Percentiles rank a stretch among this genome's conserved stretches.
Conservation (phyloP, 2,329 filamentous ascomycete species). For the Colletotrichum sp. region DNA sequence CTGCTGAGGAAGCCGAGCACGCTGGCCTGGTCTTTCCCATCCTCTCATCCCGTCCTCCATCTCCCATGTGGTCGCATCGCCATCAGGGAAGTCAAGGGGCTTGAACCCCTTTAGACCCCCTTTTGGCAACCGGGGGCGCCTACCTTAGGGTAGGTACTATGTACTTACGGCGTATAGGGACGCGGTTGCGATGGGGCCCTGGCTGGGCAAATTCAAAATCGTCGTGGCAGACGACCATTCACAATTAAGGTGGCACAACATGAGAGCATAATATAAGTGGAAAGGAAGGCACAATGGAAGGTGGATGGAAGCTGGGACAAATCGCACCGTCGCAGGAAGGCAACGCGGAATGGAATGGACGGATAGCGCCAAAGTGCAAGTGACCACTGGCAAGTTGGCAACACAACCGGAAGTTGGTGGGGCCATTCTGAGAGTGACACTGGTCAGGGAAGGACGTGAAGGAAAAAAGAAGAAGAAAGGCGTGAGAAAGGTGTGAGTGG, state of each 20-base stretch:
- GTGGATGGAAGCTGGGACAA: not conserved
- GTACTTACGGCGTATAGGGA: not conserved
- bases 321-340: not conserved
- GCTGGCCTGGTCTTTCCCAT: not conserved
- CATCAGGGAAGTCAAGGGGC: not conserved
- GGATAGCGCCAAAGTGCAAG: not conserved
- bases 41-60: not conserved
- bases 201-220: not conserved
- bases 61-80: not conserved
- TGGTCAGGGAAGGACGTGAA: too few relatives aligned
- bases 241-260: not conserved
- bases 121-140: not conserved
- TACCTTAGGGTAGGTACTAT: too few relatives aligned
- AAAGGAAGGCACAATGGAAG: not conserved
- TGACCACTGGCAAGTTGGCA: not conserved
- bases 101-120: not conserved
- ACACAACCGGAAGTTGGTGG: not conserved
- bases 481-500: not conserved
- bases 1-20: not conserved
- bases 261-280: not conserved
- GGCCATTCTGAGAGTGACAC: not conserved
- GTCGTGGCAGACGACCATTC: not conserved
- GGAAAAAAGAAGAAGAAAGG: too few relatives aligned
- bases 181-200: not conserved
- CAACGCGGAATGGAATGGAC: not conserved